Conservation (phyloP, 192 early-diverging fungal species). For the Pilaira anomala region DNA sequence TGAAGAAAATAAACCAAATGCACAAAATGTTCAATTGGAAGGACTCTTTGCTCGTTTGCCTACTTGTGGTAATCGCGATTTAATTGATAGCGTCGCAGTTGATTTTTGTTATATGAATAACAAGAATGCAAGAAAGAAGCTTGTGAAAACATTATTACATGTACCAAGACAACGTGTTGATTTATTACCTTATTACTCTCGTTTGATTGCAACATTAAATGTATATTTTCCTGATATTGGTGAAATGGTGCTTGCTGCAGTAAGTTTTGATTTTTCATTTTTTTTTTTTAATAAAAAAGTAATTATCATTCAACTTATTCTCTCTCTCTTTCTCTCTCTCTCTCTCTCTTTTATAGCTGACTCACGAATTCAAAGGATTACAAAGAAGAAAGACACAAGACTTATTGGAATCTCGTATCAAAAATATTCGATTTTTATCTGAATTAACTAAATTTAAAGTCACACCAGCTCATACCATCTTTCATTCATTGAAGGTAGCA, state of each 20-base stretch:
- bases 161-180: slow-evolving; percentile 82
- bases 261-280: no score
- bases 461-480: slow-evolving; percentile 73
- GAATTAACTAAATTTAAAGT: slow-evolving; percentile 95
- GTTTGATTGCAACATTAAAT: slow-evolving; percentile 84
- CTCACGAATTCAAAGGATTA: slow-evolving; percentile 68
- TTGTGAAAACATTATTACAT: slow-evolving; percentile 72
- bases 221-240: slow-evolving; percentile 88
- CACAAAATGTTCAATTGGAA: slow-evolving; percentile 52
- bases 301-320: no score
- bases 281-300: no score
- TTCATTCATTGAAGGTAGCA: slow-evolving; percentile 80
- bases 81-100: slow-evolving; percentile 86
- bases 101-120: slow-evolving; percentile 93
- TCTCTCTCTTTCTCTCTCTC: slow-evolving; percentile 16
- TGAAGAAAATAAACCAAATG: slow-evolving; percentile 26
- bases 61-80: slow-evolving; percentile 71
- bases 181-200: slow-evolving; percentile 86
- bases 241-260: slow-evolving; percentile 61
- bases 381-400: slow-evolving; percentile 68
- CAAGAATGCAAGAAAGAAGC: slow-evolving; percentile 68
- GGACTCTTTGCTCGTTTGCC: slow-evolving; percentile 73
- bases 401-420: slow-evolving; percentile 72
- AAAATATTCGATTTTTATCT: slow-evolving; percentile 83
- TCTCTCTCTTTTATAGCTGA: no score